phyloP scores from a whole-genome alignment of 1,139 yeast genomes.

The Blastobotrys proliferans region DNA sequence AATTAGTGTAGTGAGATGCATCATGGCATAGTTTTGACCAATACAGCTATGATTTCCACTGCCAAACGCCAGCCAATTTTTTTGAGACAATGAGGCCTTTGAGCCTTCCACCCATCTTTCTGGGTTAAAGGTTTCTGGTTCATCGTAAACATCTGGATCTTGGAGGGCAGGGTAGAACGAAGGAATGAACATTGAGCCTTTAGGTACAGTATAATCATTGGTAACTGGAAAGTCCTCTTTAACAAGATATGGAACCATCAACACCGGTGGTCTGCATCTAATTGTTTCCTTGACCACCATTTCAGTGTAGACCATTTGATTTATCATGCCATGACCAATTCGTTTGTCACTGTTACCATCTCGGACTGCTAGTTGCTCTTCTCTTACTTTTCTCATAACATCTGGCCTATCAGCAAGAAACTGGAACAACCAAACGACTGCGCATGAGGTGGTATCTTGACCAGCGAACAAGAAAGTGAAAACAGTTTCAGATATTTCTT shows the following conservation, averaged over 20 bases:
- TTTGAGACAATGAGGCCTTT: slow-evolving; percentile 56
- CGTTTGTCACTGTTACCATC: slow-evolving; percentile 62
- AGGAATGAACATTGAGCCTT: slow-evolving; percentile 95
- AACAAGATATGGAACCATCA: slow-evolving; percentile 95
- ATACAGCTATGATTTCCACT: slow-evolving; percentile 95
- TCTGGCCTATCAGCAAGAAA: slow-evolving; percentile 94
- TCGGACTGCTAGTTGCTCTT: slow-evolving; percentile 85
- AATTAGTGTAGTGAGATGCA: slow-evolving; percentile 81
- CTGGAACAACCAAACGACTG: slow-evolving; percentile 98
- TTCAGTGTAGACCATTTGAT: slow-evolving; percentile 79
- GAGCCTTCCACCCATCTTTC: slow-evolving; percentile 86
- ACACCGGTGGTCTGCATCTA: slow-evolving; percentile 94
- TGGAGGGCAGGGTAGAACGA: slow-evolving; percentile 93
- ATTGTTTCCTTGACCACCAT: slow-evolving; percentile 89
- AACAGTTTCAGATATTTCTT: slow-evolving; percentile 91
- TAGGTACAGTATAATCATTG: slow-evolving; percentile 83
- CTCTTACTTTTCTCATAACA: slow-evolving; percentile 74
- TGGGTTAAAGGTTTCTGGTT: slow-evolving; percentile 91
- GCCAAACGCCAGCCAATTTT: slow-evolving; percentile 95
- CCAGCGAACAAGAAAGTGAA: slow-evolving; percentile 96
- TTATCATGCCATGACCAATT: slow-evolving; percentile 68
- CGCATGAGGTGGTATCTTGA: slow-evolving; percentile 97
- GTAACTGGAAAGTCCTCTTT: slow-evolving; percentile 82
- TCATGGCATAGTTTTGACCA: slow-evolving; percentile 90
- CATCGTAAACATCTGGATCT: slow-evolving; percentile 92